phyloP scores from a whole-genome alignment of 768 basidiomycete genomes.

The Phaeotremella fagi region DNA sequence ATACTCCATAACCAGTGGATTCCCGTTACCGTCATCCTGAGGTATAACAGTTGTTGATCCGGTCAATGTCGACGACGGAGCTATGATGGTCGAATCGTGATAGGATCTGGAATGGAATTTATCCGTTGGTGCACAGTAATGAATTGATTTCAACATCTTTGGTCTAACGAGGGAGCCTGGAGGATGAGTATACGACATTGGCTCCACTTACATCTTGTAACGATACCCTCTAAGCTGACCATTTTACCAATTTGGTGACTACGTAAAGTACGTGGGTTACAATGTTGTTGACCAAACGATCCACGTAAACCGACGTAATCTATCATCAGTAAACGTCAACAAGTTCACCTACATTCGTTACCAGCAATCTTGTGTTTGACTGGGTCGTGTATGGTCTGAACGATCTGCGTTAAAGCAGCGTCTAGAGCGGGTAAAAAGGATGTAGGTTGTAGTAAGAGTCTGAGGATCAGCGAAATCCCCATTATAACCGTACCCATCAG shows the following conservation, averaged over 20 bases:
- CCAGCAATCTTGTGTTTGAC: constrained; percentile 76
- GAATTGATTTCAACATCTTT: constrained; percentile 95
- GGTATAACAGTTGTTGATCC: constrained; percentile 66
- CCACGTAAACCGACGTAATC: constrained; percentile 85
- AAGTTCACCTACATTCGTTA: constrained; percentile 56
- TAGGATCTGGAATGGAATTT: constrained; percentile 83
- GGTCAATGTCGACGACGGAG: constrained; percentile 64
- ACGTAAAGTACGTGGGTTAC: constrained; percentile 85
- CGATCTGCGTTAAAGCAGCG: constrained; percentile 67
- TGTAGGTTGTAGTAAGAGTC: constrained; percentile 79
- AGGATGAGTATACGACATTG: not conserved
- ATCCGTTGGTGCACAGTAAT: constrained; percentile 84
- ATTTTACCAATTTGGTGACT: constrained; percentile 87
- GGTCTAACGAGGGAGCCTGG: constrained; percentile 83
- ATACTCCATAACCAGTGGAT: constrained; percentile 81
- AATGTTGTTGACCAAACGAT: constrained; percentile 96
- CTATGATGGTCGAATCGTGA: constrained; percentile 74
- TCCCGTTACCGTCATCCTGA: constrained; percentile 85
- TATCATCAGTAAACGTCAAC: constrained; percentile 8
- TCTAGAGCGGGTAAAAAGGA: constrained; percentile 87
- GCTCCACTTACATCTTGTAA: constrained; percentile 69
- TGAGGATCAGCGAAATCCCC: constrained; percentile 40
- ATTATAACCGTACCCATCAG: constrained; percentile 55
- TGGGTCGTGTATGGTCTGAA: constrained; percentile 67
- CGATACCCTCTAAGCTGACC: constrained; percentile 96